Evolutionary conservation across 352 stramenopile genomes (phyloP).

Genomic region (Pythium utonaiense): DNA sequence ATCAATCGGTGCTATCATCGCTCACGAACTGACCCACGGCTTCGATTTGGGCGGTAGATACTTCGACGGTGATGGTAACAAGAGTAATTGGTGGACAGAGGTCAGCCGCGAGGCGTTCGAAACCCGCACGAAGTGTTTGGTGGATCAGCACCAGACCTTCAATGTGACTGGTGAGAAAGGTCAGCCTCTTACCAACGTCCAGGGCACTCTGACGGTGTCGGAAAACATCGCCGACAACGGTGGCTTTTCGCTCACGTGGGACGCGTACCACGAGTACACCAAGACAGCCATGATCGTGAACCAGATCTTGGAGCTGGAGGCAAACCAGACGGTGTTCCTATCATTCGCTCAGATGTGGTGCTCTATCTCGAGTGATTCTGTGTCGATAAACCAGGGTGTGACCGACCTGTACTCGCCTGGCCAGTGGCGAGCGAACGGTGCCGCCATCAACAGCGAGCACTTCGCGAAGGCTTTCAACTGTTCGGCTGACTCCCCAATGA

Average conservation of each 20-base stretch:
- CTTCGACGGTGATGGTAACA: constrained; percentile 83
- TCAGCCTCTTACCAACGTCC: constrained; percentile 37
- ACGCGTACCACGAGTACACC: constrained; percentile 46
- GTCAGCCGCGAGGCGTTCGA: constrained; percentile 71
- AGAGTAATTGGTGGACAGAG: constrained; percentile 90
- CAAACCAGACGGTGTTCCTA: constrained; percentile 54
- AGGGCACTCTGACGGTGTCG: constrained; percentile 58
- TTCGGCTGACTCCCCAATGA: constrained; percentile 15
- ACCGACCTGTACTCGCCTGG: constrained; percentile 45
- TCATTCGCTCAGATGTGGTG: constrained; percentile 67
- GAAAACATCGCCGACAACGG: constrained; percentile 83
- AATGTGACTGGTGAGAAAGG: constrained; percentile 28
- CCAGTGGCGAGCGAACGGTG: constrained; percentile 25
- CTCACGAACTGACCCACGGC: constrained; percentile 93
- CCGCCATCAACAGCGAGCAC: constrained; percentile 24
- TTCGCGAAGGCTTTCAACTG: constrained; percentile 25
- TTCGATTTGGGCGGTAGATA: constrained; percentile 91
- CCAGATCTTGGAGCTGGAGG: constrained; percentile 15
- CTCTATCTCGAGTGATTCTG: constrained; percentile 41
- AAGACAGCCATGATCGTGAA: background rate
- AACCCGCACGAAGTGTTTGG: constrained; percentile 45
- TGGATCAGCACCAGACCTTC: constrained; percentile 41
- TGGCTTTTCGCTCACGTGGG: constrained; percentile 47
- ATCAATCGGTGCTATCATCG: constrained; percentile 88
- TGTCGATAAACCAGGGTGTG: constrained; percentile 27